Percentiles rank a stretch among this genome's conserved stretches.
phyloP scores from a whole-genome alignment of 805 yeast genomes.

The Yarrowia yakushimensis region DNA sequence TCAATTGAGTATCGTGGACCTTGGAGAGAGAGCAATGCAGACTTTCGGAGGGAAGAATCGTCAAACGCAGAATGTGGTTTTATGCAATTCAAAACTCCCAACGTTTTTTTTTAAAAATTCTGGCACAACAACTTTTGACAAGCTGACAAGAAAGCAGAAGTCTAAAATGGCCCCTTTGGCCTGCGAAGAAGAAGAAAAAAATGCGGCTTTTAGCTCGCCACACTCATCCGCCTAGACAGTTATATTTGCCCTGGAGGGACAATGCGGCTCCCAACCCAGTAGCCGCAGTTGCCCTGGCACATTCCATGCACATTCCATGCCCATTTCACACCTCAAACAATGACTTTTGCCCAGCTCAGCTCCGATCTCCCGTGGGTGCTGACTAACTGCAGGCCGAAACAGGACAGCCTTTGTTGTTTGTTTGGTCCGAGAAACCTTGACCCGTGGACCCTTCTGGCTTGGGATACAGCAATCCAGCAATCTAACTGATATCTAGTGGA shows the following conservation, averaged over 20 bases:
- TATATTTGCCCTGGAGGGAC: background rate
- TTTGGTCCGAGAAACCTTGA: slow-evolving; percentile 10
- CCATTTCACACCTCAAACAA: background rate
- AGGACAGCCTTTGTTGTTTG: background rate
- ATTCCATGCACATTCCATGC: background rate
- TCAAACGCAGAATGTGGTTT: slow-evolving; percentile 1
- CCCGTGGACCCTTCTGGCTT: background rate
- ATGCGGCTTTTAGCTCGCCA: slow-evolving; percentile 8
- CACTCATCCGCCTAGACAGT: background rate
- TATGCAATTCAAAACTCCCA: slow-evolving; percentile 19
- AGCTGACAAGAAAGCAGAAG: background rate
- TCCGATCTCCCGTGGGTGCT: slow-evolving; percentile 10
- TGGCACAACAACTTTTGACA: slow-evolving; percentile 14
- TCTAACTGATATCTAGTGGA: too few species aligned
- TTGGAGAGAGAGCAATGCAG: slow-evolving; percentile 23
- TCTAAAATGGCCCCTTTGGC: background rate
- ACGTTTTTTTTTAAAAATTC: slow-evolving; percentile 5
- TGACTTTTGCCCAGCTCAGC: background rate
- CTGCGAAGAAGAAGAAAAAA: background rate
- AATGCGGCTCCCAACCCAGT: too few species aligned
- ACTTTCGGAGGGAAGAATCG: slow-evolving; percentile 20
- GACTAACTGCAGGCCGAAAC: background rate
- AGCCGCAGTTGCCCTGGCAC: too few species aligned
- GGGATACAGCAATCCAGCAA: slow-evolving; percentile 13
- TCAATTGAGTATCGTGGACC: slow-evolving; percentile 20